Conservation (phyloP, 2,329 filamentous ascomycete genomes). For the Aaosphaeria pasadenensis region DNA sequence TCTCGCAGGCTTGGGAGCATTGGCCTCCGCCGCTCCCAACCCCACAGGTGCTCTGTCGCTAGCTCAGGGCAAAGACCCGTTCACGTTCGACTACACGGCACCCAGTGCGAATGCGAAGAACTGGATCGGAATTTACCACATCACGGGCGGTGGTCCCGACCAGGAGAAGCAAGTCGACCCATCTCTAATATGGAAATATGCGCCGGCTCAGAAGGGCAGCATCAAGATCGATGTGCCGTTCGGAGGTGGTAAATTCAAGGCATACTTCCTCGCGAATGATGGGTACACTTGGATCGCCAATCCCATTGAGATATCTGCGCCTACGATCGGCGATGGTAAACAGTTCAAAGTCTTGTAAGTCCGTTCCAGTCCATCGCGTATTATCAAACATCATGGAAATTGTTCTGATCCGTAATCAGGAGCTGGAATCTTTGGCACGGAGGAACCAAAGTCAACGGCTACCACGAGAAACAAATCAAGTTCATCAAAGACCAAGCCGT, state of each 20-base stretch:
- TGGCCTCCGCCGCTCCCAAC: not conserved
- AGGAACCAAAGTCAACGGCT: conserved; percentile 6
- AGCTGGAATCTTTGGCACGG: conserved; percentile 6
- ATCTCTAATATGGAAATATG: conserved; percentile 5
- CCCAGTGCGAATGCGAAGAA: conserved; percentile 4
- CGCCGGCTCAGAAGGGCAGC: conserved; percentile 1
- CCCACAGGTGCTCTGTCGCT: not conserved
- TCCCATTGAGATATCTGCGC: conserved; percentile 3
- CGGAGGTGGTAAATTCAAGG: conserved; percentile 6
- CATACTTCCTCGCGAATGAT: conserved; percentile 7
- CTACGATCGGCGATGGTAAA: too few species aligned
- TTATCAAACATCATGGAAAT: too few species aligned
- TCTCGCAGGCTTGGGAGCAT: not conserved
- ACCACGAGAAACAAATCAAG: conserved; percentile 8
- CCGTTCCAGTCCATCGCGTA: too few species aligned
- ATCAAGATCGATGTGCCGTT: conserved; percentile 3
- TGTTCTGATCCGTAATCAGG: not conserved
- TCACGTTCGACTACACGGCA: conserved; percentile 6
- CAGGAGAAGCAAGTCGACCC: conserved; percentile 2
- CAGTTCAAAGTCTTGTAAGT: too few species aligned
- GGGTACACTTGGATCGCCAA: conserved; percentile 7
- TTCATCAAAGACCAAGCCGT: conserved; percentile 2
- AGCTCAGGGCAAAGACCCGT: not conserved
- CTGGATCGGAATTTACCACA: conserved; percentile 8
- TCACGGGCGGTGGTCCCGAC: conserved; percentile 2